Conservation (phyloP, 2,329 filamentous ascomycete species). For the Colletotrichum euphorbiae region DNA sequence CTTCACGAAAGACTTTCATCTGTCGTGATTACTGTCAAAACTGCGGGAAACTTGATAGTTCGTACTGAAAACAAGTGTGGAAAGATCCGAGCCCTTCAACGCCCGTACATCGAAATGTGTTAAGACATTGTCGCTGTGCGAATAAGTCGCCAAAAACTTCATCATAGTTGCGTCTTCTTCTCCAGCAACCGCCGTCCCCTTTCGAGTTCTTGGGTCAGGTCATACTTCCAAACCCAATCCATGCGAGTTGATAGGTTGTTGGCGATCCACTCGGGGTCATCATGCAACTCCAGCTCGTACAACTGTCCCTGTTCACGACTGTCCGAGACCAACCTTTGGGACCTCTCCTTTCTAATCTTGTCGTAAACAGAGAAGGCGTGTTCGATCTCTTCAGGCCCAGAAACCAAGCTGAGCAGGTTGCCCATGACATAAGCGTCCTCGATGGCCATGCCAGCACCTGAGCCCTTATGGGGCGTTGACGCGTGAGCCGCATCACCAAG, state of each 20-base stretch:
- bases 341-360: constrained; percentile 18
- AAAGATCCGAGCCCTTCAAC: no score
- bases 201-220: constrained; percentile 26
- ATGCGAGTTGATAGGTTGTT: constrained; percentile 20
- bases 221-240: constrained; percentile 36
- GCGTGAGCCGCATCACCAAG: constrained; percentile 45
- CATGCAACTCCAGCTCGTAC: constrained; percentile 35
- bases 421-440: constrained; percentile 45
- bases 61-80: no score
- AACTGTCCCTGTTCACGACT: constrained; percentile 27
- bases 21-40: neutral
- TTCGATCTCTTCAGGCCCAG: constrained; percentile 23
- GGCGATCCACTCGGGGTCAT: constrained; percentile 27
- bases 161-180: constrained; percentile 21
- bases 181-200: neutral
- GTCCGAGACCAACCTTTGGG: constrained; percentile 24
- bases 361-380: constrained; percentile 39
- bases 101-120: no score
- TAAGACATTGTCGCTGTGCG: no score
- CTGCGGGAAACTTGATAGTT: no score
- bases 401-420: constrained; percentile 13
- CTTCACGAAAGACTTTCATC: no score
- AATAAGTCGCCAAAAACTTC: neutral
- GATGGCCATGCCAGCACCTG: constrained; percentile 43
- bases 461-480: constrained; percentile 43